Evolutionary conservation across 257 asterid species (phyloP).

Genomic region (Solanum habrochaites): DNA sequence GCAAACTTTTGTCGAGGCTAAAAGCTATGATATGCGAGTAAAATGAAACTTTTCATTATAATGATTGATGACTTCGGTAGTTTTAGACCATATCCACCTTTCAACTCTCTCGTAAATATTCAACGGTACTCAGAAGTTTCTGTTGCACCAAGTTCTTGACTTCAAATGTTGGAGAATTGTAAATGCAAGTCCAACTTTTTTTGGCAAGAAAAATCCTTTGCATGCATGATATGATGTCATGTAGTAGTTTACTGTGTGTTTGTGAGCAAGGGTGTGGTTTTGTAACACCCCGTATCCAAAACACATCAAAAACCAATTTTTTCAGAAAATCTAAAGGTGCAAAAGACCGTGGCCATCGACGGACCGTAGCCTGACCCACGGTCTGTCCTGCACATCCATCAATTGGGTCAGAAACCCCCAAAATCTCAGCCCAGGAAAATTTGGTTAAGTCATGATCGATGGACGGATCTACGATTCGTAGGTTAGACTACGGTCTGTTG

Average conservation of each 20-base stretch:
- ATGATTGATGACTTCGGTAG: neutral
- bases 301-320: no score
- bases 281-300: no score
- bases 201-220: neutral
- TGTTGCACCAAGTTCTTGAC: neutral
- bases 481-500: no score
- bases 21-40: slow-evolving; percentile 82
- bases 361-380: no score
- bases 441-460: no score
- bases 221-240: neutral
- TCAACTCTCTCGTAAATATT: neutral
- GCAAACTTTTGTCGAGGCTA: slow-evolving; percentile 86
- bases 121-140: neutral
- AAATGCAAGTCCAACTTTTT: neutral
- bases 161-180: neutral
- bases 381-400: no score
- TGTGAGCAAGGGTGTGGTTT: neutral
- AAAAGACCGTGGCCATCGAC: no score
- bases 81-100: neutral
- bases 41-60: neutral
- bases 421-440: no score
- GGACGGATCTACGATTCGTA: no score
- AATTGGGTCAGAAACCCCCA: no score
- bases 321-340: no score
- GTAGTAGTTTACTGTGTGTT: neutral